phyloP scores from a whole-genome alignment of 2,329 filamentous ascomycete species.

The Curvularia sp. region DNA sequence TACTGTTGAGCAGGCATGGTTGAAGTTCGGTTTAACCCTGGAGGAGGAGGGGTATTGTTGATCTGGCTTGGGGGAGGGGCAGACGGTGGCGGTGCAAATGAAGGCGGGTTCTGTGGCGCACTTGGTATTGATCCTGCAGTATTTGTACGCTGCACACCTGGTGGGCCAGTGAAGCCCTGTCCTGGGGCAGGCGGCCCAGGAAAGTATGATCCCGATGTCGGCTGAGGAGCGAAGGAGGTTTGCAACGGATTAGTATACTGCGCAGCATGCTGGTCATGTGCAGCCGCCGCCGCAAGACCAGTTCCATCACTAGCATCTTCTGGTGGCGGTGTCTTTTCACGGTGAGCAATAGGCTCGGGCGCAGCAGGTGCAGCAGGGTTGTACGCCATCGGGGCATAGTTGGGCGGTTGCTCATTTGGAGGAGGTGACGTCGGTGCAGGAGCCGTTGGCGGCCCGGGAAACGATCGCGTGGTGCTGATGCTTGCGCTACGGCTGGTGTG shows the following conservation, averaged over 20 bases:
- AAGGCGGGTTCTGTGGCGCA: slow-evolving; percentile 44
- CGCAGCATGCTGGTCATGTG: slow-evolving; percentile 49
- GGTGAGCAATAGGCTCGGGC: slow-evolving; percentile 73
- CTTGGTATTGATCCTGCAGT: slow-evolving; percentile 47
- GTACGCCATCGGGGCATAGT: slow-evolving; percentile 72
- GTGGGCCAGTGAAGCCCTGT: slow-evolving; percentile 44
- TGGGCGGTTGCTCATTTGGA: slow-evolving; percentile 48
- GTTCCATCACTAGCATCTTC: slow-evolving; percentile 66
- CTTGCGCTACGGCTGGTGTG: slow-evolving; percentile 53
- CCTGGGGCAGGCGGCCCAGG: slow-evolving; percentile 52
- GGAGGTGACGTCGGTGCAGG: slow-evolving; percentile 41
- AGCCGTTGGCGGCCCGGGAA: slow-evolving; percentile 49
- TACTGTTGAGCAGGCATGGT: slow-evolving; percentile 48
- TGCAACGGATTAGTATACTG: slow-evolving; percentile 46
- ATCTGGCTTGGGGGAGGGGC: slow-evolving; percentile 37
- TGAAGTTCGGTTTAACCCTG: slow-evolving; percentile 41
- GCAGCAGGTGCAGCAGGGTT: slow-evolving; percentile 80
- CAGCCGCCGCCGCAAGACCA: slow-evolving; percentile 51
- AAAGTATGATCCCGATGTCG: slow-evolving; percentile 50
- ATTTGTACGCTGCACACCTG: slow-evolving; percentile 44
- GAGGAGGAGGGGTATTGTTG: slow-evolving; percentile 34
- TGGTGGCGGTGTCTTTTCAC: slow-evolving; percentile 81
- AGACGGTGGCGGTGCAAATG: slow-evolving; percentile 52
- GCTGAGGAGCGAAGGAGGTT: slow-evolving; percentile 44
- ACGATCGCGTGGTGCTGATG: slow-evolving; percentile 50